phyloP scores from a whole-genome alignment of 345 rosid genomes.

The Durio zibethinus region DNA sequence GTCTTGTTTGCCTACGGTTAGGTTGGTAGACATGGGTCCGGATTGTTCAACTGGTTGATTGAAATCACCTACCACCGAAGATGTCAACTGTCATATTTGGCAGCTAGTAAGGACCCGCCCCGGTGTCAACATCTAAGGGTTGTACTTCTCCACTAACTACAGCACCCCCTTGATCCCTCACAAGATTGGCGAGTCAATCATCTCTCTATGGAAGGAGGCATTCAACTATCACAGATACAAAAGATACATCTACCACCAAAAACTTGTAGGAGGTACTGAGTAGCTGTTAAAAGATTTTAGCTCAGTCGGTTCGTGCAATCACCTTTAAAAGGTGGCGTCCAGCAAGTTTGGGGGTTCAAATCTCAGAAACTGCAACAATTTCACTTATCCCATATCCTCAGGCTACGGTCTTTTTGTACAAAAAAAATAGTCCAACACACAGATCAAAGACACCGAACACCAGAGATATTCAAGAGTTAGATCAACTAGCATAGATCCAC shows the following conservation, averaged over 20 bases:
- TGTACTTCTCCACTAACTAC: neutral
- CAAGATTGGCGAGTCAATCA: neutral
- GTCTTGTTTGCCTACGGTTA: neutral
- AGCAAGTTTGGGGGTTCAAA: too few relatives aligned
- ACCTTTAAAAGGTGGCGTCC: too few relatives aligned
- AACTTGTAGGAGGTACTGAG: neutral
- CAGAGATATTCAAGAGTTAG: neutral
- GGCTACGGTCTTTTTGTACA: too few relatives aligned
- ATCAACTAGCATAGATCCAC: neutral
- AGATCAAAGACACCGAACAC: neutral
- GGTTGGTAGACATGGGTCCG: conserved; percentile 1
- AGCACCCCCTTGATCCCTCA: neutral
- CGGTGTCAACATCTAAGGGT: neutral
- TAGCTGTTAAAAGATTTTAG: neutral
- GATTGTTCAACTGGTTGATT: neutral
- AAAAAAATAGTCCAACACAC: neutral
- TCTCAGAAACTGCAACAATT: too few relatives aligned
- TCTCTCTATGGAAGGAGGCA: neutral
- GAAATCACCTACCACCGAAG: neutral
- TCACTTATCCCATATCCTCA: too few relatives aligned
- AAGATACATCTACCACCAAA: neutral
- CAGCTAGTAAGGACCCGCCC: neutral
- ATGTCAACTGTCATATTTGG: neutral
- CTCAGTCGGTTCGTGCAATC: too few relatives aligned
- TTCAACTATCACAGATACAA: neutral